These are phyloP conservation scores for Aspergillus pseudoglaucus DNA, from an alignment of 2,329 filamentous ascomycete species.

Conservation along the genomic window DNA sequence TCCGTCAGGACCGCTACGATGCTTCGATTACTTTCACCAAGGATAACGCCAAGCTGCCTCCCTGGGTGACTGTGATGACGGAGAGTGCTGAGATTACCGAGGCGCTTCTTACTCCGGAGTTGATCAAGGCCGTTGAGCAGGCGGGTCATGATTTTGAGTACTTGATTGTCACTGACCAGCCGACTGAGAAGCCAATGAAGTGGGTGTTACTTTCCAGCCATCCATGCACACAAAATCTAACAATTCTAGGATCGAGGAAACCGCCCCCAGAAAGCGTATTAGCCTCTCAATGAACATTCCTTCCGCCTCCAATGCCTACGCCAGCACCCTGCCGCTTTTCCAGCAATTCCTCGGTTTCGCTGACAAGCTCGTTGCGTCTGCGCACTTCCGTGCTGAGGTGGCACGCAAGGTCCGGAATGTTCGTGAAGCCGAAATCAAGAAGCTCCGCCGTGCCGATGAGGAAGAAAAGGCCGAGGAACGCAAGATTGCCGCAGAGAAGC, in stretches of 20 bases:
- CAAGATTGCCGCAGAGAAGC: constrained; percentile 46
- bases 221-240: constrained; percentile 1
- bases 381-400: constrained; percentile 86
- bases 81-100: constrained; percentile 95
- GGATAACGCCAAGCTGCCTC: constrained; percentile 81
- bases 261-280: constrained; percentile 76
- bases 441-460: constrained; percentile 72
- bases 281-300: constrained; percentile 68
- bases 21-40: constrained; percentile 88
- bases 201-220: constrained; percentile 43
- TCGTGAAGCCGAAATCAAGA: constrained; percentile 72
- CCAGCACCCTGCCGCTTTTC: constrained; percentile 66
- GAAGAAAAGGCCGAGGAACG: constrained; percentile 61
- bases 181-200: constrained; percentile 77
- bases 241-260: constrained; percentile 66
- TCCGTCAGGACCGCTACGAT: constrained; percentile 91
- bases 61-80: constrained; percentile 90
- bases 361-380: constrained; percentile 68
- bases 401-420: constrained; percentile 72
- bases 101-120: constrained; percentile 75
- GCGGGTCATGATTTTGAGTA: constrained; percentile 80
- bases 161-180: constrained; percentile 83
- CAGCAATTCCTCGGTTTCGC: constrained; percentile 75
- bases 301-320: constrained; percentile 55
- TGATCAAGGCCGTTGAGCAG: constrained; percentile 69